Evolutionary conservation across 192 early-diverging fungal genomes (phyloP).

Genomic region (Dimargaris verticillata): DNA sequence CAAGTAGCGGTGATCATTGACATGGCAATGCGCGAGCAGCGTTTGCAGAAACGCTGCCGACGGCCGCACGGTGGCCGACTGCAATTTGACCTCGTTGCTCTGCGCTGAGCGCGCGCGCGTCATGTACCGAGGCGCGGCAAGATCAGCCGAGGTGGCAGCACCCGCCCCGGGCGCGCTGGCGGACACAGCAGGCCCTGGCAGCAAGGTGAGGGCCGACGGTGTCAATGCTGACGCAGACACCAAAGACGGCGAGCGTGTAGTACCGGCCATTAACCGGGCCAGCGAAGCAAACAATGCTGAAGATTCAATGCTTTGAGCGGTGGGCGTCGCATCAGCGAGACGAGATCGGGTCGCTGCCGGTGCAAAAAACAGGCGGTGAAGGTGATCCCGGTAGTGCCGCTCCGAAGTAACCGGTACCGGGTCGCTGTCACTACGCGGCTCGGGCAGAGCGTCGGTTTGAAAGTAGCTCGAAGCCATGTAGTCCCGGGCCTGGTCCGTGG

Average conservation of each 20-base stretch:
- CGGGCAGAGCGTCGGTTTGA: background rate
- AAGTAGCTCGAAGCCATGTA: constrained; percentile 3
- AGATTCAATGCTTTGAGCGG: background rate
- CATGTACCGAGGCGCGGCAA: background rate
- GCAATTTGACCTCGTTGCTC: background rate
- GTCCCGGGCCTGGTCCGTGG: constrained; percentile 7
- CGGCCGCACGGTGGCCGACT: background rate
- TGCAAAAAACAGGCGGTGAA: background rate
- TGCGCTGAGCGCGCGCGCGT: background rate
- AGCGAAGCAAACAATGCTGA: background rate
- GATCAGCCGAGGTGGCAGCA: too few relatives aligned
- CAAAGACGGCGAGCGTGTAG: background rate
- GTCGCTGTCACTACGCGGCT: background rate
- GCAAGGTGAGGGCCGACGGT: background rate
- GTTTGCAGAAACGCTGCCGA: background rate
- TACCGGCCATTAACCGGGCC: background rate
- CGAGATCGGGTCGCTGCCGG: background rate
- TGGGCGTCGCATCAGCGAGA: background rate
- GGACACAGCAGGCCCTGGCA: background rate
- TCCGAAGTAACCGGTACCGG: background rate
- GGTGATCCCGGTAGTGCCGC: background rate
- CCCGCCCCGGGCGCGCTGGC: background rate
- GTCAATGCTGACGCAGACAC: background rate
- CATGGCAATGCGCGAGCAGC: background rate
- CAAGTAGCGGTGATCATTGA: background rate